phyloP scores from a whole-genome alignment of 352 stramenopile species.

The Globisporangium iwayamae region DNA sequence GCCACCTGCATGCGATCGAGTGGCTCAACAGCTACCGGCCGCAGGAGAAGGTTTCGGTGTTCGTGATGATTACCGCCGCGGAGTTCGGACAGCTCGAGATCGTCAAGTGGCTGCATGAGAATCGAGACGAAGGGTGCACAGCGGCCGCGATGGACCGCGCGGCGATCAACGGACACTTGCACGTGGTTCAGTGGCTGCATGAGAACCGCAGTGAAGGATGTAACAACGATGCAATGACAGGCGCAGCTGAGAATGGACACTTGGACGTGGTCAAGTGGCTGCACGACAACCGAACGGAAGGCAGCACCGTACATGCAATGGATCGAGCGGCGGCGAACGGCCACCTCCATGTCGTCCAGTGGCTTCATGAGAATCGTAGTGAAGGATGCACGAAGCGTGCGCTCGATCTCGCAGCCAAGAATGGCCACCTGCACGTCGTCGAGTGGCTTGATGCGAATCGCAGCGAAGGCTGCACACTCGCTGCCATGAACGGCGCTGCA shows the following conservation, averaged over 20 bases:
- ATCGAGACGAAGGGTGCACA: slow-evolving; percentile 25
- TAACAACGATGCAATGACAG: slow-evolving; percentile 36
- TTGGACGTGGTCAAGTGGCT: slow-evolving; percentile 39
- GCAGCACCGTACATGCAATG: slow-evolving; percentile 41
- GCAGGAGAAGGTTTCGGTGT: slow-evolving; percentile 30
- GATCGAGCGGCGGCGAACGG: slow-evolving; percentile 41
- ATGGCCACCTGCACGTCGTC: slow-evolving; percentile 47
- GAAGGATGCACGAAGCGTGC: slow-evolving; percentile 38
- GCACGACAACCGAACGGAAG: slow-evolving; percentile 31
- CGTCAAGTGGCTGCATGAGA: slow-evolving; percentile 30
- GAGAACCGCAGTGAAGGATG: slow-evolving; percentile 32
- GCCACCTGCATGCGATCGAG: slow-evolving; percentile 26
- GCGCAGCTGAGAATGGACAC: slow-evolving; percentile 29
- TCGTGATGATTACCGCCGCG: slow-evolving; percentile 36
- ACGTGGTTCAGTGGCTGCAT: slow-evolving; percentile 38
- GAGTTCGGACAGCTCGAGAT: slow-evolving; percentile 30
- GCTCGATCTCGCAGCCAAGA: slow-evolving; percentile 49
- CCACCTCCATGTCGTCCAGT: slow-evolving; percentile 44
- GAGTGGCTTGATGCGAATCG: slow-evolving; percentile 44
- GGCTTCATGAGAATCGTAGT: slow-evolving; percentile 31
- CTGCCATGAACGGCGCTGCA: slow-evolving; percentile 44
- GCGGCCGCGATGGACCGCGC: slow-evolving; percentile 38
- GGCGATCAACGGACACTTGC: slow-evolving; percentile 33
- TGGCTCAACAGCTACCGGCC: slow-evolving; percentile 31
- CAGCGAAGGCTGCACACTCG: slow-evolving; percentile 33